Evolutionary conservation across 2,329 filamentous ascomycete genomes (phyloP).

Genomic region (Cladosporium sp.): DNA sequence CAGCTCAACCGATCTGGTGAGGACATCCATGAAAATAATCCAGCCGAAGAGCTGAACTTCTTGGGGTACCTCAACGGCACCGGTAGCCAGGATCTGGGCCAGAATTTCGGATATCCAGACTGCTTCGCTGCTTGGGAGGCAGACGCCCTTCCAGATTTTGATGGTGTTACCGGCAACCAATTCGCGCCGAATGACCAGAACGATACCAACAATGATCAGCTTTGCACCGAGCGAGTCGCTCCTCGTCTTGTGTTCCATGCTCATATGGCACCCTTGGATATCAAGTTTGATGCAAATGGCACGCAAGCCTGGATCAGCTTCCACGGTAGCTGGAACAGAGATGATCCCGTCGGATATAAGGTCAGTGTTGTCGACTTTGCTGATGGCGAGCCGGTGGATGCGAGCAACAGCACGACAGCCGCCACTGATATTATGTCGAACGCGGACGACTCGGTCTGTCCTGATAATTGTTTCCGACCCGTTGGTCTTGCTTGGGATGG

Average conservation of each 20-base stretch:
- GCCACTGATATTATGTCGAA: constrained; percentile 60
- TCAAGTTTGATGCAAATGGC: constrained; percentile 65
- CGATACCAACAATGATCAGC: constrained; percentile 50
- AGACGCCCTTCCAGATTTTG: constrained; percentile 50
- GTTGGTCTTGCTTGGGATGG: constrained; percentile 58
- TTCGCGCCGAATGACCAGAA: constrained; percentile 53
- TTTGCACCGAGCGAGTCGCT: constrained; percentile 45
- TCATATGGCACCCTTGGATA: constrained; percentile 71
- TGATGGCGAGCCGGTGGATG: constrained; percentile 49
- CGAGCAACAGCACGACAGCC: constrained; percentile 48
- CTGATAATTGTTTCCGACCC: constrained; percentile 62
- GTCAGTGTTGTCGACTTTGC: constrained; percentile 51
- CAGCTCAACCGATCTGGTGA: constrained; percentile 47
- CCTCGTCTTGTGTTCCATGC: constrained; percentile 62
- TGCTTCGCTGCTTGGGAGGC: constrained; percentile 70
- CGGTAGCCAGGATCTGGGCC: constrained; percentile 43
- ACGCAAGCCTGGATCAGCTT: constrained; percentile 67
- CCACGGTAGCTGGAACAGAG: constrained; percentile 67
- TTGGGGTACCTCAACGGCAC: constrained; percentile 64
- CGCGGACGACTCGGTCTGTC: constrained; percentile 55
- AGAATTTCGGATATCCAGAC: constrained; percentile 70
- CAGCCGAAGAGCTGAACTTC: constrained; percentile 70
- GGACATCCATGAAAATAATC: constrained; percentile 43
- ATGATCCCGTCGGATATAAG: constrained; percentile 54
- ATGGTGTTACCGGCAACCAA: constrained; percentile 49